Evolutionary conservation across 2,329 filamentous ascomycete genomes (phyloP), one percentile per base, ranked within the genome.

Genomic region (Calonectria pseudoreteaudii): DNA sequence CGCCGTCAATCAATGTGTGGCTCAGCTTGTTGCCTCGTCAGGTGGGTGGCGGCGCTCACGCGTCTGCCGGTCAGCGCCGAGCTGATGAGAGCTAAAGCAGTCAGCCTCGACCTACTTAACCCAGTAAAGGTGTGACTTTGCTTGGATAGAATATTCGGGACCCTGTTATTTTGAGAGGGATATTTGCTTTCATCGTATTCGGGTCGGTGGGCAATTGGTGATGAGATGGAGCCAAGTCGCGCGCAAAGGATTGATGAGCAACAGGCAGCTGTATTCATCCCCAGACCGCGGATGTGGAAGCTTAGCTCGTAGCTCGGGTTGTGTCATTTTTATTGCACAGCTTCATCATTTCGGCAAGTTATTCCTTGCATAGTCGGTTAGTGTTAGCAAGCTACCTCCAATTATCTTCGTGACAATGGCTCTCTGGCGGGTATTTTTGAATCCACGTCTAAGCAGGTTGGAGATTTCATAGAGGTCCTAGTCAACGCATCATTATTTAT

Each of bases 1-100:
- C 58, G 11, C 38, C 49, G 52, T 66, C 28, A 34, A 65, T 31
- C 44, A 38, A 62, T 52, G 68, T 68, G 79, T 80, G 79, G 79
- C 79, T 79, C 68, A 80, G 79, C 75, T 31, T 68, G 58, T 67
- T 66, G 62, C 74, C 79, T 76, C 76, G 78, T 79, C 75, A 80
- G 79, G 76, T 52, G 34, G 66, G 79, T 78, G 79, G 78, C 74
- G 79, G 71, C 72, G 58, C 70, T 75, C 53, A 70, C 77, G 52
- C 41, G 76, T 53, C 60, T 77, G 67, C 68, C 64, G 70, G 73
- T 74, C 68, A 71, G 66, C 67, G 65, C 69, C n/a, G 53, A 65
- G 66, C 66, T 72, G 66, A 65, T 70, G 44, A 70, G 30, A 70
- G 68, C 58, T 53, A 28, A 68, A 66, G 62, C 52, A 53, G 67